A percentile compares a stretch with the other conserved stretches of the same genome.
Conservation (phyloP, 2,329 filamentous ascomycete genomes). For the Helicocarpus griseus region DNA sequence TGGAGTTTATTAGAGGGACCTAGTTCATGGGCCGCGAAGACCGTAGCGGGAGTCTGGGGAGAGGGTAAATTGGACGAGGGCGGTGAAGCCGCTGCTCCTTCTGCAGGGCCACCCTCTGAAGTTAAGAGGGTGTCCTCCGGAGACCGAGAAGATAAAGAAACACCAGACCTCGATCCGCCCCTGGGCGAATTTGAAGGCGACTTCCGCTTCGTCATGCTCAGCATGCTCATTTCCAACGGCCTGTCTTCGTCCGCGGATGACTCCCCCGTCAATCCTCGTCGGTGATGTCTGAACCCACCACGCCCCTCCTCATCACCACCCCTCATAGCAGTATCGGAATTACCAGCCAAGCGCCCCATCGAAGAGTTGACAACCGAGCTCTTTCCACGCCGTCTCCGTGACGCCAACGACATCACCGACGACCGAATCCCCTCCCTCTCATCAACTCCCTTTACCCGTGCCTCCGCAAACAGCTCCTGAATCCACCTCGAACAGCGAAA, state of each 20-base stretch:
- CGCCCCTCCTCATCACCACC: conserved; percentile 8
- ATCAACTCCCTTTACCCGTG: conserved; percentile 30
- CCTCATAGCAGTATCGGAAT: not conserved
- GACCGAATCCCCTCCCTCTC: conserved; percentile 25
- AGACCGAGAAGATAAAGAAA: not conserved
- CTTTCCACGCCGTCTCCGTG: not conserved
- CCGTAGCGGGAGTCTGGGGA: not conserved
- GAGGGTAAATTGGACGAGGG: not conserved
- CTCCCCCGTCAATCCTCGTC: conserved; percentile 41
- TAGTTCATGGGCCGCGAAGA: not conserved
- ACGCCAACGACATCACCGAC: conserved; percentile 10
- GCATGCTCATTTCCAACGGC: conserved; percentile 71
- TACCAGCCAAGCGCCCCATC: too few relatives aligned
- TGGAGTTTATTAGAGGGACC: not conserved
- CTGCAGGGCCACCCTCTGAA: not conserved
- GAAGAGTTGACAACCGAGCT: not conserved
- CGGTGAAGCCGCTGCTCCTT: not conserved
- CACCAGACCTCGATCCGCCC: not conserved
- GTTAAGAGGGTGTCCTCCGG: not conserved
- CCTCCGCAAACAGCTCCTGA: conserved; percentile 56
- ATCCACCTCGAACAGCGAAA: conserved; percentile 74
- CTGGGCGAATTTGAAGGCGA: conserved; percentile 1
- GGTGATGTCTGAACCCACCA: conserved; percentile 33
- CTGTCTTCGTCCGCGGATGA: conserved; percentile 70
- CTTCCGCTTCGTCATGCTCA: conserved; percentile 16